Base-by-base conservation (phyloP, 805 yeast genomes). In the Spathaspora sp. region DNA sequence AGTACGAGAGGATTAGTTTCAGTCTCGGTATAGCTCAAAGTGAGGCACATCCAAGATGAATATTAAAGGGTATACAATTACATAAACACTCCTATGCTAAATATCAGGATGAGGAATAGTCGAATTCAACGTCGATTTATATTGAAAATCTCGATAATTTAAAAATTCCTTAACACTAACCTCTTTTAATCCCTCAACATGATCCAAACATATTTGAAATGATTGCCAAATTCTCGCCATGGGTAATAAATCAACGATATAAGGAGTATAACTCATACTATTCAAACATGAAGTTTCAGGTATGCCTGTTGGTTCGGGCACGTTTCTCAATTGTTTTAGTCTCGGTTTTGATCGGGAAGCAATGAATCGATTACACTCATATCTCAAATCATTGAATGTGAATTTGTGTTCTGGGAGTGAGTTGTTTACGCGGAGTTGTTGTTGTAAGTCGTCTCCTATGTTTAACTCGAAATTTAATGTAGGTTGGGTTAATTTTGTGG, bases 381-480 rank as follows among this genome's bases (percentile, higher is more conserved):
- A 31, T 46, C 58, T 49, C 17, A 59, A 46, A 40, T 55, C 49
- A 45, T 60, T 58, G 31, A 46, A 46, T 9, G 58, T 42, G 19
- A 45, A 57, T 35, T 48, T 48, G 3, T 44, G 20, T 3, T 6
- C 14, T 1, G 56, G 54, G 1, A 39, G 14, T 6, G 29, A 2
- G 9, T 32, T 38, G 7, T 50, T 49, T 3, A 42, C 17, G n/a
- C 42, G 7, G 6, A 31, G 20, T 29, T 23, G 3, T 18, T 39
- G n/a, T 11, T 42, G 29, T n/a, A 69, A 44, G 26, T 56, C 50
- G 2, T 53, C 17, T 0, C 75, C 72, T 5, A 72, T 57, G 50
- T 70, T 65, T n/a, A 62, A 54, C 54, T 79, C 83, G 51, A 67
- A 71, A 2, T 76, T 73, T 29, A 74, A 50, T 5, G 71, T 57